phyloP scores from a whole-genome alignment of 306 rosid species.

The Trifolium subterraneum region DNA sequence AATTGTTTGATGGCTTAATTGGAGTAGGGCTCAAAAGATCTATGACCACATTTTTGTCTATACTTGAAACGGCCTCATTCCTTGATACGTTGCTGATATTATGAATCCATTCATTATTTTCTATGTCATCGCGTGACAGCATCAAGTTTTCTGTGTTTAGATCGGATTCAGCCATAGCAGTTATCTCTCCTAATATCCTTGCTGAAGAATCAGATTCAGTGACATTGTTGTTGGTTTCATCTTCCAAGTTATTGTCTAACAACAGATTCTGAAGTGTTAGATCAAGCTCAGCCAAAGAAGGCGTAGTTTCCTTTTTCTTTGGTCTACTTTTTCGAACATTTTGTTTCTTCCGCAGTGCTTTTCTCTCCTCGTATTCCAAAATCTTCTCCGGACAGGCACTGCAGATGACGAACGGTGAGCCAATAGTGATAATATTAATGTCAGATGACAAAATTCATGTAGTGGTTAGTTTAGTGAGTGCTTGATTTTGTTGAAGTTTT shows the following conservation, averaged over 20 bases:
- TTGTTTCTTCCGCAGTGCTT: constrained; percentile 57
- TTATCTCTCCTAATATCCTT: constrained; percentile 25
- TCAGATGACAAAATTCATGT: not conserved
- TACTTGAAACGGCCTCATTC: constrained; percentile 39
- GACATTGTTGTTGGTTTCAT: constrained; percentile 32
- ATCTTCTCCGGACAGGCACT: constrained; percentile 91
- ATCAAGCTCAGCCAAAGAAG: constrained; percentile 66
- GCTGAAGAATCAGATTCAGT: constrained; percentile 39
- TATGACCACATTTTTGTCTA: constrained; percentile 54
- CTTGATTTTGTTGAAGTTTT: not conserved
- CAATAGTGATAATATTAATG: constrained; percentile 15
- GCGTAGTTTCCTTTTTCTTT: constrained; percentile 54
- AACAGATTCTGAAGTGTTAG: constrained; percentile 56
- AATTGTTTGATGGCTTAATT: constrained; percentile 28
- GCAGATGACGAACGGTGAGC: constrained; percentile 37
- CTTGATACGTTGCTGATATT: constrained; percentile 27
- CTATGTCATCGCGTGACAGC: constrained; percentile 38
- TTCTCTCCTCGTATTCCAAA: constrained; percentile 62
- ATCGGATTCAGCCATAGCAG: constrained; percentile 43
- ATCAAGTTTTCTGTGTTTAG: constrained; percentile 31
- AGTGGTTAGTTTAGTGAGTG: not conserved
- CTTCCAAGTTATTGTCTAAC: constrained; percentile 57
- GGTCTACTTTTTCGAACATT: constrained; percentile 53
- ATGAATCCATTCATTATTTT: constrained; percentile 24
- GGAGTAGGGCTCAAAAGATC: constrained; percentile 82